Conservation (phyloP, 116 monocot species). For the Iris pallida region DNA sequence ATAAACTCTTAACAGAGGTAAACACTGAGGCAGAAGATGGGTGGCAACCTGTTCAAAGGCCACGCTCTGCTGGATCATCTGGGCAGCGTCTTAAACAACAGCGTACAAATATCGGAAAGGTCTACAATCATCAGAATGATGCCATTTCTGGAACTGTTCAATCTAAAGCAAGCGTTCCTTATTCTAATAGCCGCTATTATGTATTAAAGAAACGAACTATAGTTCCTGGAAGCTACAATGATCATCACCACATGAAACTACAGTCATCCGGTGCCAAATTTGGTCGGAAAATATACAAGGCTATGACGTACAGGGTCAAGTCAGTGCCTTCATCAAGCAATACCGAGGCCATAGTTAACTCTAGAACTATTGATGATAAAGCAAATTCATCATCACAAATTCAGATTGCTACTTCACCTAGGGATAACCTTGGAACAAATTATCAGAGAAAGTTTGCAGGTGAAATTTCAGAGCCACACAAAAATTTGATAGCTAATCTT, state of each 20-base stretch:
- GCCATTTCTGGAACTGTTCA: slow-evolving; percentile 28
- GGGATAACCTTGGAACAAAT: slow-evolving; percentile 13
- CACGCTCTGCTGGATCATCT: slow-evolving; percentile 52
- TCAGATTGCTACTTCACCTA: slow-evolving; percentile 10
- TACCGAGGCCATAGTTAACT: slow-evolving; percentile 20
- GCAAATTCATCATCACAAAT: slow-evolving; percentile 13
- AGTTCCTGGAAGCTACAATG: slow-evolving; percentile 46
- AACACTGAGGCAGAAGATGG: slow-evolving; percentile 68
- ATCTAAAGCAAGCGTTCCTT: slow-evolving; percentile 47
- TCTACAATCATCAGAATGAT: slow-evolving; percentile 38
- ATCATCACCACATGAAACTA: slow-evolving; percentile 50
- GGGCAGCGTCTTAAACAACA: slow-evolving; percentile 50
- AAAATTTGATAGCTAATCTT: slow-evolving; percentile 37
- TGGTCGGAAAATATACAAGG: slow-evolving; percentile 61
- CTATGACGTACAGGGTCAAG: slow-evolving; percentile 84
- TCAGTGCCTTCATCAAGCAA: slow-evolving; percentile 45
- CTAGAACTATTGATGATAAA: slow-evolving; percentile 25
- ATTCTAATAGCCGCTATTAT: slow-evolving; percentile 67
- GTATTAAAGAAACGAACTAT: slow-evolving; percentile 68
- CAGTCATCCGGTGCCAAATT: slow-evolving; percentile 50
- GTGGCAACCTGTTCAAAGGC: slow-evolving; percentile 97
- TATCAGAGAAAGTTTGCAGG: slow-evolving; percentile 19
- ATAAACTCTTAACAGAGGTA: slow-evolving; percentile 25
- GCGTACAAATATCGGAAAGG: slow-evolving; percentile 38
- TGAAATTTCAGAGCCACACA: slow-evolving; percentile 42